Base-by-base conservation (phyloP, 805 yeast genomes). In the Ogataea minuta region DNA sequence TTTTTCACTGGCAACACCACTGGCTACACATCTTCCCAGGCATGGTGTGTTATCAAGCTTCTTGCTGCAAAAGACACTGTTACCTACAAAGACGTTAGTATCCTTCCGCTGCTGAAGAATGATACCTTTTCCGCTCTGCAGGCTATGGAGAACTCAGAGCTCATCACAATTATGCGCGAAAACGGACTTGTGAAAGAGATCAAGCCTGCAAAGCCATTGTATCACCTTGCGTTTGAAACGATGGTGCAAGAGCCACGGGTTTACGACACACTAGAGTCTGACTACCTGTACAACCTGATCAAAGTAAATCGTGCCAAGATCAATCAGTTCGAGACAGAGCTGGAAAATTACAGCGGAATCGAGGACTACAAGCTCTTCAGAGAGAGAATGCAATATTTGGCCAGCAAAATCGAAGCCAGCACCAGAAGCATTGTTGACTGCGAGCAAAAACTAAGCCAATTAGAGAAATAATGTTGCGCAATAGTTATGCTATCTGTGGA, bases 161-260 rank as follows among this genome's bases (percentile, higher is more conserved):
- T 93, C 52, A 74, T 93, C 28, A 64, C 82, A 1, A 73, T 88
- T 39, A 66, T 74, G n/a, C 74, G 88, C 44, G 84, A 81, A 28
- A 82, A 85, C 47, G 98, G 97, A 12, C 74, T 87, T 19, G 63
- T 86, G 14, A 66, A 70, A 31, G 72, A 74, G 6, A 75, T 93
- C 13, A 62, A 65, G 14, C 87, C 95, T 1, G 95, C 96, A 0
- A 81, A 89, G 52, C 98, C 99, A 2, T 65, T 93, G 15, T 89
- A 70, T 60, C 72, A 74, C 41, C 85, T 90, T 0, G 96, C 98
- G 0, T 93, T 91, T 64, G 53, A 68, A 41, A 74, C 74, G 43
- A 68, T 93, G 55, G 72, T 79, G 3, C 49, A 68, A 2, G 90
- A 89, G 56, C 53, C 66, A 11, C 68, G 71, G 12, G 62, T 84